A percentile compares a stretch with the other conserved stretches of the same genome.
Evolutionary conservation across 2,329 filamentous ascomycete species (phyloP).

Genomic region (Xylaria sp.): DNA sequence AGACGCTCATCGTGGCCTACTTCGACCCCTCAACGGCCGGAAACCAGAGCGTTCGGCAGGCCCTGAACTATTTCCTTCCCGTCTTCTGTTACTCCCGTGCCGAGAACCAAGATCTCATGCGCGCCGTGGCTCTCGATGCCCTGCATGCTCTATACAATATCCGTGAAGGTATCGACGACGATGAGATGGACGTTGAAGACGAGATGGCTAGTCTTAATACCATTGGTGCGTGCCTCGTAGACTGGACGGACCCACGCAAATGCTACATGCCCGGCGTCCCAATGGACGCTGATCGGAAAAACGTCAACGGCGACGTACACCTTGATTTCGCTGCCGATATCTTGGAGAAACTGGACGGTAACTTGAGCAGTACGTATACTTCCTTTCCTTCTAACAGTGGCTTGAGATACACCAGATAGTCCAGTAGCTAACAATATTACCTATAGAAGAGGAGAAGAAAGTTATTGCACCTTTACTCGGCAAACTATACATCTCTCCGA

Average conservation of each 20-base stretch:
- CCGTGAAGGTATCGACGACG: constrained; percentile 74
- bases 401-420: background rate
- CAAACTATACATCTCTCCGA: constrained; percentile 79
- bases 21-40: constrained; percentile 83
- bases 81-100: constrained; percentile 88
- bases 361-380: constrained; percentile 66
- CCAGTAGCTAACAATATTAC: constrained; percentile 23
- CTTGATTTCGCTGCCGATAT: constrained; percentile 78
- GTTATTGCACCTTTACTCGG: constrained; percentile 76
- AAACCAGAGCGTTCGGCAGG: constrained; percentile 84
- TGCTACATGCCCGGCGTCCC: constrained; percentile 60
- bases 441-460: constrained; percentile 84
- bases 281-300: constrained; percentile 64
- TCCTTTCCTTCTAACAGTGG: background rate
- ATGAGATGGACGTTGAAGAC: constrained; percentile 75
- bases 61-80: constrained; percentile 90
- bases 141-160: constrained; percentile 77
- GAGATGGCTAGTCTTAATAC: constrained; percentile 79
- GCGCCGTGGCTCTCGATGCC: constrained; percentile 72
- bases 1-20: constrained; percentile 82
- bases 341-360: constrained; percentile 73
- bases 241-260: constrained; percentile 95
- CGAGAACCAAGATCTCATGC: constrained; percentile 85
- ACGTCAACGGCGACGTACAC: constrained; percentile 78
- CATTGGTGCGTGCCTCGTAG: constrained; percentile 82